Percentiles rank a stretch among this genome's conserved stretches.
Conservation (phyloP, 2,329 filamentous ascomycete species). For the Neophaeococcomyces mojaviensis region DNA sequence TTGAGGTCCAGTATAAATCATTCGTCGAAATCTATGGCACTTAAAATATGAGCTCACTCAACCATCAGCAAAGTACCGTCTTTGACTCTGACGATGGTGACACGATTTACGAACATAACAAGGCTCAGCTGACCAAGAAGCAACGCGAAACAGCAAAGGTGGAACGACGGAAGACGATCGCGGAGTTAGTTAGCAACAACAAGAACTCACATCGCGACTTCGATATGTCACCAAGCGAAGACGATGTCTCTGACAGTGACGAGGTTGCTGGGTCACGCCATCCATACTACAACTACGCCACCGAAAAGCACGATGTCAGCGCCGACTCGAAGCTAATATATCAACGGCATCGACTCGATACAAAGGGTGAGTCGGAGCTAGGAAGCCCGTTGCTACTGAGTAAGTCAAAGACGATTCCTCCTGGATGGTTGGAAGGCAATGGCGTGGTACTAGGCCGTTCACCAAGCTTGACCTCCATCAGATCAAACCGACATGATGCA, state of each 20-base stretch:
- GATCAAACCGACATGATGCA: slow-evolving; percentile 9
- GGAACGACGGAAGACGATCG: slow-evolving; percentile 10
- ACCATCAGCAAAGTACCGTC: slow-evolving; percentile 3
- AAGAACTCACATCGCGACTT: slow-evolving; percentile 7
- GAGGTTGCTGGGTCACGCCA: slow-evolving; percentile 12
- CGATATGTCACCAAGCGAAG: slow-evolving; percentile 16
- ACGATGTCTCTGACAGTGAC: slow-evolving; percentile 15
- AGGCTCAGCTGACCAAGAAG: slow-evolving; percentile 13
- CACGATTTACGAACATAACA: slow-evolving; percentile 19
- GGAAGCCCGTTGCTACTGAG: slow-evolving; percentile 28
- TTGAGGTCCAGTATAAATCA: no score
- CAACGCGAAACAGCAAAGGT: slow-evolving; percentile 14
- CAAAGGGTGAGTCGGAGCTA: slow-evolving; percentile 30
- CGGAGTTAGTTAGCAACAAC: slow-evolving; percentile 8
- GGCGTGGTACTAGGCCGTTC: slow-evolving; percentile 20
- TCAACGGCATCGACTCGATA: slow-evolving; percentile 68
- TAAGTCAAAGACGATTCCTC: slow-evolving; percentile 25
- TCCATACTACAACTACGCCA: slow-evolving; percentile 85
- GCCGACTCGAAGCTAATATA: slow-evolving; percentile 95
- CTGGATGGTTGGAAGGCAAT: slow-evolving; percentile 6
- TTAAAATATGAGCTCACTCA: neutral
- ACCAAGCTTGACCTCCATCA: slow-evolving; percentile 21
- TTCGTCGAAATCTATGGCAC: neutral
- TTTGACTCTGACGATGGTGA: slow-evolving; percentile 22
- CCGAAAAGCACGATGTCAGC: slow-evolving; percentile 90